Evolutionary conservation across 2,329 filamentous ascomycete species (phyloP), one percentile per base, ranked within the genome.

Genomic region (Thielaviopsis musarum): DNA sequence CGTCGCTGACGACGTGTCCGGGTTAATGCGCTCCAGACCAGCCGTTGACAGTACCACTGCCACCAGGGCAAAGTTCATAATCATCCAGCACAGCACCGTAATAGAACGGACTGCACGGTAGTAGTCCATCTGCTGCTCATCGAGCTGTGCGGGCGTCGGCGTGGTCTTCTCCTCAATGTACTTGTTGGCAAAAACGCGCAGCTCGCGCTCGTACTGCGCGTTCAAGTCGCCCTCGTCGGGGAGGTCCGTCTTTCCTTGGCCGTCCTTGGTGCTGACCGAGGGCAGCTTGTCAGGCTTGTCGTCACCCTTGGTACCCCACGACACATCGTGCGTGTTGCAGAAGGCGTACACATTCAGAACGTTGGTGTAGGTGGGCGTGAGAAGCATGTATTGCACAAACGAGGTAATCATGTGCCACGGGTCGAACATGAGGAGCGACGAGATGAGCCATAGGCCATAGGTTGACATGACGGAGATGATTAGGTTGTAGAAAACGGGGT

Each of bases 341-440:
- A 96, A 98, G 62, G 93, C 90, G 74, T 98, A 98, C 58, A 98
- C 90, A 80, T 95, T 97, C 68, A 98, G 85, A 65, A 98, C 93
- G 78, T 98, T 98, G 83, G 95, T 91, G 75, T 96, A 98, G 15
- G 90, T 94, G 13, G 91, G 95, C 81, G 93, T 93, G 69, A 96
- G 82, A 61, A 95, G 75, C 67, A 97, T 77, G 71, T 98, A 98
- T 69, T 88, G 83, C n/a, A 87, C 87, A 82, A 95, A 98, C 3
- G 91, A 97, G 69, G 91, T 93, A 77, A 98, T 95, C 93, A 98
- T 97, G 74, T 98, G 93, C 91, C 93, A 98, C 3, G 93, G 93
- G 70, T 98, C 93, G 71, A 97, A 83, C 83, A 97, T 97, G 65
- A 98, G 77, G 64, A 98, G 77, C 9, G 90, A 95, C 0, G 89